Conservation (phyloP, 1,139 yeast species). For the Geotrichum siamense region DNA sequence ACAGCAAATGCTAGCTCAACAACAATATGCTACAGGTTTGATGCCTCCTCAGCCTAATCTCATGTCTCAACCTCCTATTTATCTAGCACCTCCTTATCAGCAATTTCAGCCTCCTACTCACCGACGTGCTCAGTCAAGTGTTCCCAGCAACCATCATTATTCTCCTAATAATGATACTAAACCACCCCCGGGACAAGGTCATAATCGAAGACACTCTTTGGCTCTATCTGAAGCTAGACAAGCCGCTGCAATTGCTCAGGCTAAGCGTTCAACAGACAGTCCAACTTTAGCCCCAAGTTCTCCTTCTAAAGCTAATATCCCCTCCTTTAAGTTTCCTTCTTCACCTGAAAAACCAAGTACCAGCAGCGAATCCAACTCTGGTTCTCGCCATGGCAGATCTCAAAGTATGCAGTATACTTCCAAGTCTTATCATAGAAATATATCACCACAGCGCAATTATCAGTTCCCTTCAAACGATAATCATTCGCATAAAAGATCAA, state of each 20-base stretch:
- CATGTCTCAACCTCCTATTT: constrained; percentile 26
- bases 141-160: constrained; percentile 17
- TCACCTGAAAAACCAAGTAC: constrained; percentile 6
- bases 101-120: constrained; percentile 26
- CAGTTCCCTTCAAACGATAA: constrained; percentile 40
- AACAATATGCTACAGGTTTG: constrained; percentile 38
- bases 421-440: constrained; percentile 4
- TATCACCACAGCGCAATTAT: constrained; percentile 36
- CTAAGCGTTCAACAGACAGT: constrained; percentile 35
- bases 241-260: constrained; percentile 90
- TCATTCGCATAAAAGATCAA: constrained; percentile 20
- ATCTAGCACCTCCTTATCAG: constrained; percentile 27
- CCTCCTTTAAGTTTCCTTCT: constrained; percentile 4
- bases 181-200: constrained; percentile 45
- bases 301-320: constrained; percentile 6
- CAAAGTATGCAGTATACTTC: constrained; percentile 11
- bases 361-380: constrained; percentile 1
- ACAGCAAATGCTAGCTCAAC: constrained; percentile 69
- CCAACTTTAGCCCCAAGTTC: constrained; percentile 4
- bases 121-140: constrained; percentile 34
- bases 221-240: constrained; percentile 93
- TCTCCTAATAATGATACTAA: constrained; percentile 2
- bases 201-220: constrained; percentile 82
- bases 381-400: constrained; percentile 10
- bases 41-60: constrained; percentile 23